Evolutionary conservation across 768 basidiomycete genomes (phyloP), one percentile per base, ranked within the genome.

Genomic region (Panaeolus cyanescens): DNA sequence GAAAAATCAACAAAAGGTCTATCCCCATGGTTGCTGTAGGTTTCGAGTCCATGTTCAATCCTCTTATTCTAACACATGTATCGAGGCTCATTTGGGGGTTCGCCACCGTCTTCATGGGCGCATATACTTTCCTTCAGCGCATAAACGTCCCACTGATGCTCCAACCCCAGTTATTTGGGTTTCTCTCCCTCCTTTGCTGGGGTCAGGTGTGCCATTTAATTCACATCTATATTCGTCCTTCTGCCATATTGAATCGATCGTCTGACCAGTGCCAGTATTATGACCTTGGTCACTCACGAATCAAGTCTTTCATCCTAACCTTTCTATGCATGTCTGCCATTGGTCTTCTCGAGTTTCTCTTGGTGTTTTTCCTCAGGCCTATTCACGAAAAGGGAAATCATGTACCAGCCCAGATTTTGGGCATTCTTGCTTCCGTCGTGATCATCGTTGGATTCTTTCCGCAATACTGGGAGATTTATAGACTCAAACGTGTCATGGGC

Each of bases 391-490:
- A 60, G 34, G 71, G 77, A 39, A 72, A 76, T 32, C 59, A 65
- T 34, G 67, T 67, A 3, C 76, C 74, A 5, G 72, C 83, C n/a
- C 74, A 77, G 13, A 80, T 87, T 67, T 85, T 91, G 59, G 91
- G 92, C 1, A 79, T 91, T 55, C 66, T 89, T 32, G 76, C 83
- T 30, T 82, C 87, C 0, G 75, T 87, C 7, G 66, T 91, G 17
- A 79, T 93, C 36, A 77, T 84, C 12, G 68, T 80, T 12, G 83
- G 72, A 1, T 67, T 82, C 19, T 66, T 79, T 32, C 77, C 92
- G 0, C 92, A 94, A 71, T 93, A 89, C 67, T 85, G 81, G 71
- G 90, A 93, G 68, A 93, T 94, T 45, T 89, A 82, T 73, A 82
- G 83, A 62, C 78, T 80, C 66, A 78, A 78, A 63, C 82, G 86